These are phyloP conservation scores for Ceriops zippeliana DNA, from an alignment of 345 rosid genomes.

Conservation along the genomic window DNA sequence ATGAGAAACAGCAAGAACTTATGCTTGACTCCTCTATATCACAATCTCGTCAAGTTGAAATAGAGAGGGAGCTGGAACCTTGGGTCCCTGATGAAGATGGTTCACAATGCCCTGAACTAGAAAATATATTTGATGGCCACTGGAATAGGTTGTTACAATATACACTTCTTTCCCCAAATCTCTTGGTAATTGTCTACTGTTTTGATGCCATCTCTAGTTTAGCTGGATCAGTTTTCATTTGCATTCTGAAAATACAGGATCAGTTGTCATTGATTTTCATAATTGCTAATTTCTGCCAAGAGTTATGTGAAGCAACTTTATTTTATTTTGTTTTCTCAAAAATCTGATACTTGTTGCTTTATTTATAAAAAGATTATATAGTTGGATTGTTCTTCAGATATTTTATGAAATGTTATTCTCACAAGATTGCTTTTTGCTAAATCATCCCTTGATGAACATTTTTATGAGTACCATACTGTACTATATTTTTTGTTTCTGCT, in stretches of 20 bases:
- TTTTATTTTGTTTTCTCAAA: too few species aligned
- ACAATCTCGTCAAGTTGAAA: constrained; percentile 46
- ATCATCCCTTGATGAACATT: too few species aligned
- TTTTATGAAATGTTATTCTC: too few species aligned
- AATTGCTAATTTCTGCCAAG: neutral
- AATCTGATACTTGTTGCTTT: too few species aligned
- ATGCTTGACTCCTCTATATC: constrained; percentile 83
- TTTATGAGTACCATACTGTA: too few species aligned
- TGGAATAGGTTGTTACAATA: constrained; percentile 53
- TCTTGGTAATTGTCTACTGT: constrained; percentile 15
- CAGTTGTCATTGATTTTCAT: neutral
- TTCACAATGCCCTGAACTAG: constrained; percentile 62
- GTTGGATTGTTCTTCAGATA: too few species aligned
- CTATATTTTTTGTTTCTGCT: too few species aligned
- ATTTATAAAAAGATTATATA: too few species aligned
- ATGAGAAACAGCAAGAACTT: constrained; percentile 61
- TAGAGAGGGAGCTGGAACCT: constrained; percentile 68
- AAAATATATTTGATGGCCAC: constrained; percentile 60
- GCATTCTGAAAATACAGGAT: neutral
- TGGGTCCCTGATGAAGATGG: constrained; percentile 84
- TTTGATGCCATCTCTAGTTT: neutral
- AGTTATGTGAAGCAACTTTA: neutral
- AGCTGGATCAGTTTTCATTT: constrained; percentile 3
- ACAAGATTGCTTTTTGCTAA: too few species aligned
- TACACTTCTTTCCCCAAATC: constrained; percentile 11